Base-by-base conservation (phyloP, 257 asterid species). In the Nicotiana attenuata region DNA sequence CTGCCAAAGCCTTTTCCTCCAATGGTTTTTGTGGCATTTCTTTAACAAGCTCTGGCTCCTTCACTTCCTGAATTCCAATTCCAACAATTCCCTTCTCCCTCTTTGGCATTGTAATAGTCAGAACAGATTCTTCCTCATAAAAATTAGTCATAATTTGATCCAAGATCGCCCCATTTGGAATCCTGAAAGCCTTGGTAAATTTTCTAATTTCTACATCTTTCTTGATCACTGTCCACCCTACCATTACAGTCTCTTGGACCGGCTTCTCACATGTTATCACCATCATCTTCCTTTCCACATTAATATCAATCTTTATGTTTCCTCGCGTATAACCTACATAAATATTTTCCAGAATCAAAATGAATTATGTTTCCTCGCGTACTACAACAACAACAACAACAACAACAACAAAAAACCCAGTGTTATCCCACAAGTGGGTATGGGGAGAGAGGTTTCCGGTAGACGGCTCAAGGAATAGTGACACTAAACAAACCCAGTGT, bases 31-130 rank as follows among this genome's bases (percentile, higher is more conserved):
- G 13, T 41, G 50, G 50, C 13, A 41, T 41, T 41, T 41, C 50
- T 41, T 41, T 9, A 41, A 41, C 84, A n/a, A 88, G 77, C 78
- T 50, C 90, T 6, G 83, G 80, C 60, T 88, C 95, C 75, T 88
- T 52, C 80, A 92, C 90, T 87, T 93, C 98, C 71, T 92, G 92
- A 47, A 95, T 83, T n/a, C 68, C 47, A 8, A 66, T 78, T 57
- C 99, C 97, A 0, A 69, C 80, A 20, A 93, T 85, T 38, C 97
- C 98, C 83, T 84, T 87, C 26, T 78, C 87, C 77, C 82, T 89
- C 87, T 96, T 95, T 3, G 97, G 97, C 94, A 96, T 94, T 55
- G 91, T 87, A 68, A 96, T 86, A 7, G 89, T 91, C 45, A 96
- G 73, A 35, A 80, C 65, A 4, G 92, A 92, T 69, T 89, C 91